Evolutionary conservation across 768 basidiomycete species (phyloP).

Genomic region (Boletellus sp.): DNA sequence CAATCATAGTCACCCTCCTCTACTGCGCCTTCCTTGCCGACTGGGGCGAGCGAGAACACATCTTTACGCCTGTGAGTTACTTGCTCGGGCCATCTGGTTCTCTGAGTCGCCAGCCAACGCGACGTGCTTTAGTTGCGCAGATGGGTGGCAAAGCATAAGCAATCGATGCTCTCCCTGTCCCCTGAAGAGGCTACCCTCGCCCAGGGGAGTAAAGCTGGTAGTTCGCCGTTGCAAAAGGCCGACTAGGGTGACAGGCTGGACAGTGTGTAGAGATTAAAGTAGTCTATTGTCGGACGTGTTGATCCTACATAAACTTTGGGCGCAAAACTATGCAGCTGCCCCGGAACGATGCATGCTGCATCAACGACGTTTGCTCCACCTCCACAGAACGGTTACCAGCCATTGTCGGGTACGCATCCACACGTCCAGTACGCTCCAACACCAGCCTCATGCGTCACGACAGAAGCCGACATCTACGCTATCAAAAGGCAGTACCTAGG

Average conservation of each 20-base stretch:
- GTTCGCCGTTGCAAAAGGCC: neutral
- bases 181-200: conserved; percentile 45
- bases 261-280: neutral
- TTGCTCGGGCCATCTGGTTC: neutral
- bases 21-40: conserved; percentile 64
- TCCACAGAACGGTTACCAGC: conserved; percentile 35
- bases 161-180: conserved; percentile 55
- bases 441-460: conserved; percentile 11
- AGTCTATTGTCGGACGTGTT: neutral
- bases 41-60: conserved; percentile 68
- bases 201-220: conserved; percentile 1
- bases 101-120: neutral
- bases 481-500: conserved; percentile 72
- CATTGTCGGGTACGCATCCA: conserved; percentile 34
- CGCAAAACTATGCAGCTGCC: conserved; percentile 68
- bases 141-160: conserved; percentile 50
- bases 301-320: conserved; percentile 50
- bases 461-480: conserved; percentile 47
- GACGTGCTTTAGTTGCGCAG: conserved; percentile 44
- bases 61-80: conserved; percentile 59
- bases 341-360: conserved; percentile 58
- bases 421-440: conserved; percentile 13
- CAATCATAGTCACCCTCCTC: conserved; percentile 42
- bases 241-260: neutral
- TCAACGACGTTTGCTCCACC: conserved; percentile 37